Conservation (phyloP, 2,329 filamentous ascomycete genomes). For the Aspergillus thermomutatus region DNA sequence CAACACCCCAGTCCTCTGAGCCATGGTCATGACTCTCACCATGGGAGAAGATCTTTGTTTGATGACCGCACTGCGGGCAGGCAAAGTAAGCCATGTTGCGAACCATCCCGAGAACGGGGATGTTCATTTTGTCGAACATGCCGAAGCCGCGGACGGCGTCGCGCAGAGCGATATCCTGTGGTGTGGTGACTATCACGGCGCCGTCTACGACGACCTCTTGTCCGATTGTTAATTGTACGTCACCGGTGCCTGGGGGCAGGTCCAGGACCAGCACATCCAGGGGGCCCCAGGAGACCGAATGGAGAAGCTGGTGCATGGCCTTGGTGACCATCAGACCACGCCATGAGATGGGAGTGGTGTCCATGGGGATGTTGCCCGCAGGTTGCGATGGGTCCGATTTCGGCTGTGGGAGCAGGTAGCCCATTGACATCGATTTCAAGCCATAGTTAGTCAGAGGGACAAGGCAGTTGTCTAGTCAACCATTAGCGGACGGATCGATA, state of each 20-base stretch:
- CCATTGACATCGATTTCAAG: conserved; percentile 98
- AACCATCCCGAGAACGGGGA: conserved; percentile 77
- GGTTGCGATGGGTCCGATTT: conserved; percentile 20
- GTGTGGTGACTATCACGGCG: conserved; percentile 81
- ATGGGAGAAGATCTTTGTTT: conserved; percentile 70
- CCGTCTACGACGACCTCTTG: conserved; percentile 90
- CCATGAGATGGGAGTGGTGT: conserved; percentile 80
- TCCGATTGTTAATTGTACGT: conserved; percentile 94
- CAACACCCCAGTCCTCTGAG: conserved; percentile 57
- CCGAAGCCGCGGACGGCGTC: conserved; percentile 89
- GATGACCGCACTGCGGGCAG: conserved; percentile 72
- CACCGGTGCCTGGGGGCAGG: conserved; percentile 88
- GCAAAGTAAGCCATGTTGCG: conserved; percentile 87
- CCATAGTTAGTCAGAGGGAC: conserved; percentile 91
- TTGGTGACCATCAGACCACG: conserved; percentile 97
- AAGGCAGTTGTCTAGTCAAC: conserved; percentile 52
- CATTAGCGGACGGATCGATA: background rate
- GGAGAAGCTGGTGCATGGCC: conserved; percentile 88
- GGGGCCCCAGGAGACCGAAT: conserved; percentile 90
- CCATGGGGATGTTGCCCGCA: conserved; percentile 34
- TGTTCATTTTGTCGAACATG: conserved; percentile 83
- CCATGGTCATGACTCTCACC: conserved; percentile 21
- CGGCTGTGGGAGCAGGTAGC: conserved; percentile 66
- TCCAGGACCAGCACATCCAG: conserved; percentile 88
- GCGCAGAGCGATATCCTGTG: conserved; percentile 86